Conservation (phyloP, 805 yeast genomes). For the Candida michaelii region DNA sequence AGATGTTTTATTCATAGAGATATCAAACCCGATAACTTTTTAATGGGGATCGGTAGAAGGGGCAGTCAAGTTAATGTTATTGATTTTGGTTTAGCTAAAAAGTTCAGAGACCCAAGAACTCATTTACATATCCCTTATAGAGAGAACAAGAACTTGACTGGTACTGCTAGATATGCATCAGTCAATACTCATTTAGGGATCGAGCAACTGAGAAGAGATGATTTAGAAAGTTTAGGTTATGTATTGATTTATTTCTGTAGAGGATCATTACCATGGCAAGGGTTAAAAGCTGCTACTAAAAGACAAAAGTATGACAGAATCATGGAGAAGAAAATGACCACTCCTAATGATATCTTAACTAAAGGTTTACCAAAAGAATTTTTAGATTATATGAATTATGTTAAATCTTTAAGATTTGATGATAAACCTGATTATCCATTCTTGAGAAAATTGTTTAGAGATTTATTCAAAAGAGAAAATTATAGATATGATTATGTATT, state of each 20-base stretch:
- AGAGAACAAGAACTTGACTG: constrained; percentile 93
- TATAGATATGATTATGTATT: constrained; percentile 91
- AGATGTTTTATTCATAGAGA: constrained; percentile 86
- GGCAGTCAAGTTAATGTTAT: constrained; percentile 95
- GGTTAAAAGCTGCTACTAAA: constrained; percentile 93
- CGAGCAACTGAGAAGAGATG: constrained; percentile 96
- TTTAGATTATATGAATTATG: constrained; percentile 81
- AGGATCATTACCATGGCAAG: constrained; percentile 98
- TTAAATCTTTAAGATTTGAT: constrained; percentile 87
- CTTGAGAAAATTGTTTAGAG: constrained; percentile 85
- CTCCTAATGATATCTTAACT: constrained; percentile 81
- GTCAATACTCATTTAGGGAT: constrained; percentile 95
- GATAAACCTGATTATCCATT: constrained; percentile 94
- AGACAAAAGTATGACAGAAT: constrained; percentile 96
- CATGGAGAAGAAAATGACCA: constrained; percentile 90
- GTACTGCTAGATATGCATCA: constrained; percentile 95
- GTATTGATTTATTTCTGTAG: constrained; percentile 92
- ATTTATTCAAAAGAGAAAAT: constrained; percentile 81
- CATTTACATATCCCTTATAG: constrained; percentile 94
- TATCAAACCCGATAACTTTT: constrained; percentile 79
- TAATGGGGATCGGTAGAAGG: constrained; percentile 88
- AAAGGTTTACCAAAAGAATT: constrained; percentile 92
- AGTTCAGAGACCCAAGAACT: constrained; percentile 90
- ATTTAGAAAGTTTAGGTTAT: constrained; percentile 90
- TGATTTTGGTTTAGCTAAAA: constrained; percentile 92